A percentile compares a stretch with the other conserved stretches of the same genome.
phyloP scores from a whole-genome alignment of 441 rosid genomes.

The Eruca vesicaria region DNA sequence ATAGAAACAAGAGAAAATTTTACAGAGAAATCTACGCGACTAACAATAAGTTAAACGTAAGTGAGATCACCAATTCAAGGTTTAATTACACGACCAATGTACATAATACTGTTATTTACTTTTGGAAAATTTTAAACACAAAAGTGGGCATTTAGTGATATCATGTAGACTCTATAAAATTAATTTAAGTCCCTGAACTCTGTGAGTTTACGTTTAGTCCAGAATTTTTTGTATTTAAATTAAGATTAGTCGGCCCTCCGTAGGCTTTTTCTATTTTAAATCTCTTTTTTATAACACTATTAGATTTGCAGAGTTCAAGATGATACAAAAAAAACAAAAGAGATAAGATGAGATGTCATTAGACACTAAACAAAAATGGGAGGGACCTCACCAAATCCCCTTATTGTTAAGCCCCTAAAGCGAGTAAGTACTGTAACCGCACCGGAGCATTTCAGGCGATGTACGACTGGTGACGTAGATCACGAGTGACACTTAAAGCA shows the following conservation, averaged over 20 bases:
- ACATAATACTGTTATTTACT: not conserved
- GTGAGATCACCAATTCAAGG: conserved; percentile 1
- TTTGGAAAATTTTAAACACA: not conserved
- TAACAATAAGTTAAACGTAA: not conserved
- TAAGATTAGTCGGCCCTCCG: not conserved
- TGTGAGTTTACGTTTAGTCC: not conserved
- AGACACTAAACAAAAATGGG: too few species aligned
- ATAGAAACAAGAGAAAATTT: not conserved
- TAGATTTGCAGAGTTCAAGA: too few species aligned
- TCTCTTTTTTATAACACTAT: too few species aligned
- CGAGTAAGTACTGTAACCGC: too few species aligned
- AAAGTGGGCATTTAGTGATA: too few species aligned
- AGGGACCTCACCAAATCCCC: too few species aligned
- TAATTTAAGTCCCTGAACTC: not conserved
- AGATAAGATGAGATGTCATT: too few species aligned
- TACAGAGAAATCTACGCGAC: not conserved
- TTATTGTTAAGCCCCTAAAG: too few species aligned
- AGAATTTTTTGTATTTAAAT: not conserved
- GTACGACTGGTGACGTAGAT: too few species aligned
- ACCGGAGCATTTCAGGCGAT: too few species aligned
- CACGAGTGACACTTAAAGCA: too few species aligned
- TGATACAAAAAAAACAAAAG: too few species aligned
- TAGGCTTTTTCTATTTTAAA: not conserved
- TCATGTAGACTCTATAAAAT: not conserved
- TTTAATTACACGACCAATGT: not conserved